Evolutionary conservation across 257 asterid species (phyloP).

Genomic region (Plantago elongata): DNA sequence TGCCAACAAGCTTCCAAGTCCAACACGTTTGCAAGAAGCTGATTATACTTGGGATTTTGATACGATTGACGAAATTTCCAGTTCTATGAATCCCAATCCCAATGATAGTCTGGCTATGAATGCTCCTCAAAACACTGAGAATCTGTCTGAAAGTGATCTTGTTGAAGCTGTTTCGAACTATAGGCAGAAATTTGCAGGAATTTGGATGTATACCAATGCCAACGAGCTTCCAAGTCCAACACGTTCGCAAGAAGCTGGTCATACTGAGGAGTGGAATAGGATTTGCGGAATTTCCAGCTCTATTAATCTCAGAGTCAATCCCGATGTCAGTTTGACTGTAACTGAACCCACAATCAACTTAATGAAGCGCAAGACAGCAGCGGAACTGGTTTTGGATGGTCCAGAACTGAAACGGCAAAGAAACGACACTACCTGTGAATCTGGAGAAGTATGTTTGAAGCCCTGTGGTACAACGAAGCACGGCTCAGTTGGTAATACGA

Average conservation of each 20-base stretch:
- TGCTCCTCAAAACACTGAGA: constrained; percentile 40
- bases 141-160: constrained; percentile 89
- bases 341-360: constrained; percentile 39
- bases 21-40: too few species aligned
- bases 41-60: neutral
- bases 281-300: too few species aligned
- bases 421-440: constrained; percentile 40
- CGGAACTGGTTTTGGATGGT: constrained; percentile 46
- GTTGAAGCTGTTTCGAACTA: constrained; percentile 87
- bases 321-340: constrained; percentile 16
- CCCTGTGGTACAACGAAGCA: too few species aligned
- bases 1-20: neutral
- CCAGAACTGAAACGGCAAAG: constrained; percentile 65
- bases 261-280: too few species aligned
- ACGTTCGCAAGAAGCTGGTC: too few species aligned
- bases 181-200: constrained; percentile 80
- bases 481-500: too few species aligned
- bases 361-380: constrained; percentile 53
- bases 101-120: constrained; percentile 17
- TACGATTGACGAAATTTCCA: constrained; percentile 30
- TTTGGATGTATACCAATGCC: constrained; percentile 46
- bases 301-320: constrained; percentile 18
- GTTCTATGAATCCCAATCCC: constrained; percentile 16
- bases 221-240: too few species aligned
- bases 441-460: constrained; percentile 75